Conservation (phyloP, 106 monocot genomes). For the Agapanthus africanus region DNA sequence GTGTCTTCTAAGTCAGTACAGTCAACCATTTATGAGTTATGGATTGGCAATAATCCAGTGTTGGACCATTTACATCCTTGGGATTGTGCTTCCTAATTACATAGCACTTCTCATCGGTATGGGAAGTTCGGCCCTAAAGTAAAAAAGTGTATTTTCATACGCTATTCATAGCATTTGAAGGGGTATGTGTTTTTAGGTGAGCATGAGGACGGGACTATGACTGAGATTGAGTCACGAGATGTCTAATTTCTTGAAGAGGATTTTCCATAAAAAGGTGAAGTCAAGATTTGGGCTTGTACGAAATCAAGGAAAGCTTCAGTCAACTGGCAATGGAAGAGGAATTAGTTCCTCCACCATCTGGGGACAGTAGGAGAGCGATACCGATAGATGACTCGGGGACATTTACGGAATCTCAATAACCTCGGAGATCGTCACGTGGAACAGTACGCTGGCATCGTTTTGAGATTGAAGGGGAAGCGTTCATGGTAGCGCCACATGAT, state of each 20-base stretch:
- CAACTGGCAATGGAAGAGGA: too few relatives aligned
- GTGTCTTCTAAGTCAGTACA: too few relatives aligned
- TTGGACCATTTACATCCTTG: neutral
- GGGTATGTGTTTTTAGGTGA: too few relatives aligned
- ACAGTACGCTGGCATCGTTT: neutral
- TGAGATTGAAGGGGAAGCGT: neutral
- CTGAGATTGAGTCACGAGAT: constrained; percentile 2
- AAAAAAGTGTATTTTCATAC: too few relatives aligned
- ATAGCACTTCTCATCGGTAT: neutral
- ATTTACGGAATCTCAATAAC: neutral
- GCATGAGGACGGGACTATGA: neutral
- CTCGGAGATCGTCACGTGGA: too few relatives aligned
- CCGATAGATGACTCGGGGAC: neutral
- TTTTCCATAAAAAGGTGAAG: too few relatives aligned
- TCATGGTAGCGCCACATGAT: too few relatives aligned
- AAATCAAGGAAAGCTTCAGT: too few relatives aligned
- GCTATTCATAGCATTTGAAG: too few relatives aligned
- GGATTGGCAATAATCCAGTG: neutral
- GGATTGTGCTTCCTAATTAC: neutral
- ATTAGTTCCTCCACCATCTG: too few relatives aligned
- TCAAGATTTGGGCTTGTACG: too few relatives aligned
- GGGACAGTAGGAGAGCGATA: neutral
- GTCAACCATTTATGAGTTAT: neutral
- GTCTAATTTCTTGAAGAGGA: too few relatives aligned
- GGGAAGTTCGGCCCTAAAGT: neutral